Evolutionary conservation across 2,329 filamentous ascomycete species (phyloP).

Genomic region (Beauveria sp.): DNA sequence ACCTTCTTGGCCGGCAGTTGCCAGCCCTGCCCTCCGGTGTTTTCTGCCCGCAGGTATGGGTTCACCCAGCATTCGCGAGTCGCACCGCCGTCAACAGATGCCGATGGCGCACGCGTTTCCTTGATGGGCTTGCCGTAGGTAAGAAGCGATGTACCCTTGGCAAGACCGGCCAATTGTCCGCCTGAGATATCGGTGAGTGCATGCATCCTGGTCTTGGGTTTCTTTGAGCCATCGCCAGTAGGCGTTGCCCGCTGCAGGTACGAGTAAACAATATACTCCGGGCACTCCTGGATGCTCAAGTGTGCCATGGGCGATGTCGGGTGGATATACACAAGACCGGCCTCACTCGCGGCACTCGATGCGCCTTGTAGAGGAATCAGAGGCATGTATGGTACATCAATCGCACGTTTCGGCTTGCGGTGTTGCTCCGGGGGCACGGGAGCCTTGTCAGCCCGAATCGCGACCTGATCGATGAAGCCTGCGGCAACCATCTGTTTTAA

Average conservation of each 20-base stretch:
- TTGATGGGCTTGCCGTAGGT: constrained; percentile 87
- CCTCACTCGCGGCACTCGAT: constrained; percentile 32
- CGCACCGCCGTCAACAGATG: constrained; percentile 26
- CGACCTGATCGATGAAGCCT: constrained; percentile 90
- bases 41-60: constrained; percentile 65
- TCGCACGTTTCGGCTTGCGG: constrained; percentile 72
- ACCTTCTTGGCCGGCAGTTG: constrained; percentile 80
- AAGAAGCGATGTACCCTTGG: constrained; percentile 77
- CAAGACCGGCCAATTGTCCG: constrained; percentile 67
- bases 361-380: constrained; percentile 59
- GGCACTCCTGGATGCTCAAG: constrained; percentile 63
- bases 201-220: constrained; percentile 76
- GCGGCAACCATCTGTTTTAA: constrained; percentile 88
- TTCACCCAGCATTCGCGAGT: constrained; percentile 76
- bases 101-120: constrained; percentile 51
- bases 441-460: constrained; percentile 81
- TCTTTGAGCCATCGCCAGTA: constrained; percentile 44
- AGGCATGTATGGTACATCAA: constrained; percentile 86
- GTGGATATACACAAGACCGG: constrained; percentile 77
- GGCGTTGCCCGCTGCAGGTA: constrained; percentile 66
- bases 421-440: constrained; percentile 60
- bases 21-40: constrained; percentile 64
- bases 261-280: constrained; percentile 80
- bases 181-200: constrained; percentile 73
- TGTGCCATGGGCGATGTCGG: constrained; percentile 74